phyloP scores from a whole-genome alignment of 768 basidiomycete genomes.

The Asterophora parasitica region DNA sequence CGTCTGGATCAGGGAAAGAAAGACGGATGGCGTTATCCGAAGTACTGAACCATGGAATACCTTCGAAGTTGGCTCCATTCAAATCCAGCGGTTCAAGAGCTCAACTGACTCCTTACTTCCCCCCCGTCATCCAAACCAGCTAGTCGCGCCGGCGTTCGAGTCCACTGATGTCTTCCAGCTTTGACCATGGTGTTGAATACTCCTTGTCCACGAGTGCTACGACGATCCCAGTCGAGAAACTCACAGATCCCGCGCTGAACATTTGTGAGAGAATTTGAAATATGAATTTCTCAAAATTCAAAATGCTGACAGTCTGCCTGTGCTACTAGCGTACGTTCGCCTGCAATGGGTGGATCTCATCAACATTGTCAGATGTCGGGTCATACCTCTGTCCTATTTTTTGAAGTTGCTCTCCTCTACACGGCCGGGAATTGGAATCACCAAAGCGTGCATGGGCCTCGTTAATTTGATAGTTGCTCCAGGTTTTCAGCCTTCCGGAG shows the following conservation, averaged over 20 bases:
- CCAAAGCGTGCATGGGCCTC: constrained; percentile 45
- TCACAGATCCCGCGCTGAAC: constrained; percentile 9
- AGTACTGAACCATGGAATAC: no score
- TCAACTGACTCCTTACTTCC: neutral
- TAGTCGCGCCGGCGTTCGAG: neutral
- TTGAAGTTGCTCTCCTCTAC: constrained; percentile 42
- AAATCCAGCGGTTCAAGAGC: no score
- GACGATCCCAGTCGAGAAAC: constrained; percentile 8
- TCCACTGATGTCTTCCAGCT: constrained; percentile 14
- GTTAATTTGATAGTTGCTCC: constrained; percentile 41
- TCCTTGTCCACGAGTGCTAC: constrained; percentile 8
- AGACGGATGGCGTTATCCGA: no score
- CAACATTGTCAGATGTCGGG: constrained; percentile 55
- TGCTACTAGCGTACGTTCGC: constrained; percentile 49
- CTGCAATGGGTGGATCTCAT: constrained; percentile 63
- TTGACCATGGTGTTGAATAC: constrained; percentile 20
- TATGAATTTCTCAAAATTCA: no score
- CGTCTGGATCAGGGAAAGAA: no score
- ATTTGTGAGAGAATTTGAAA: constrained; percentile 10
- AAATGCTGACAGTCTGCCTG: no score
- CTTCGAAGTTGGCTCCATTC: no score
- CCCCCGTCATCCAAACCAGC: neutral
- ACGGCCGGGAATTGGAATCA: constrained; percentile 50
- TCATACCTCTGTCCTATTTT: constrained; percentile 55
- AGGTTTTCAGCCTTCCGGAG: constrained; percentile 50